A percentile compares a stretch with the other conserved stretches of the same genome.
Evolutionary conservation across 176 grass and related monocot species (phyloP).

Genomic region (Dendrocalamus sinicus): DNA sequence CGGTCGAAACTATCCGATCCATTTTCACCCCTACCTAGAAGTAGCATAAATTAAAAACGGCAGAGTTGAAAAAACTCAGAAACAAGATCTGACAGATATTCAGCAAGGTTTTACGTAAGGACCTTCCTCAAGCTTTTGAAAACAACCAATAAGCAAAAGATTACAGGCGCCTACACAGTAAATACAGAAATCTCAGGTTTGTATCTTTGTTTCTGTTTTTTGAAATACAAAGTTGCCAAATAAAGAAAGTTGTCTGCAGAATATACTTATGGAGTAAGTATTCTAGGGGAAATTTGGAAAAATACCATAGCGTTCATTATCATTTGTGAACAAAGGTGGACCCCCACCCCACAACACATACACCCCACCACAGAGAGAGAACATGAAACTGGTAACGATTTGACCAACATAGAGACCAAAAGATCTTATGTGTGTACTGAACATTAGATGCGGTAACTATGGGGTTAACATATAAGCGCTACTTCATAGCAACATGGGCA

Average conservation of each 20-base stretch:
- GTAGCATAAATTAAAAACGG: not conserved
- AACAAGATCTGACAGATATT: not conserved
- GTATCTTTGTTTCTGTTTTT: not conserved
- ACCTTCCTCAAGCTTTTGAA: conserved; percentile 6
- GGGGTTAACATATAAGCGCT: not conserved
- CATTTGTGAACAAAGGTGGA: not conserved
- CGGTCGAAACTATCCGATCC: no score
- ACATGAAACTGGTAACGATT: not conserved
- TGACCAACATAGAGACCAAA: not conserved
- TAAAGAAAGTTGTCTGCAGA: conserved; percentile 22
- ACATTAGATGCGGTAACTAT: conserved; percentile 1
- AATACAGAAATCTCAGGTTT: not conserved
- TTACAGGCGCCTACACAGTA: not conserved
- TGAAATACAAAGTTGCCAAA: not conserved
- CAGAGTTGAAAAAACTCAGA: not conserved
- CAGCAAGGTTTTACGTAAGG: not conserved
- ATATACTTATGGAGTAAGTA: not conserved
- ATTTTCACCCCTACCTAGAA: not conserved
- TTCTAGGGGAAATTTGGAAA: not conserved
- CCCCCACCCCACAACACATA: not conserved
- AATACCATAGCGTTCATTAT: not conserved
- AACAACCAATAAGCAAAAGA: conserved; percentile 2
- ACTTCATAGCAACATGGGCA: not conserved
- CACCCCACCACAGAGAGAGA: not conserved
- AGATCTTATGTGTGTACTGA: not conserved